Evolutionary conservation across 108 stramenopile genomes (phyloP).

Genomic region (Aureococcus anophagefferens): DNA sequence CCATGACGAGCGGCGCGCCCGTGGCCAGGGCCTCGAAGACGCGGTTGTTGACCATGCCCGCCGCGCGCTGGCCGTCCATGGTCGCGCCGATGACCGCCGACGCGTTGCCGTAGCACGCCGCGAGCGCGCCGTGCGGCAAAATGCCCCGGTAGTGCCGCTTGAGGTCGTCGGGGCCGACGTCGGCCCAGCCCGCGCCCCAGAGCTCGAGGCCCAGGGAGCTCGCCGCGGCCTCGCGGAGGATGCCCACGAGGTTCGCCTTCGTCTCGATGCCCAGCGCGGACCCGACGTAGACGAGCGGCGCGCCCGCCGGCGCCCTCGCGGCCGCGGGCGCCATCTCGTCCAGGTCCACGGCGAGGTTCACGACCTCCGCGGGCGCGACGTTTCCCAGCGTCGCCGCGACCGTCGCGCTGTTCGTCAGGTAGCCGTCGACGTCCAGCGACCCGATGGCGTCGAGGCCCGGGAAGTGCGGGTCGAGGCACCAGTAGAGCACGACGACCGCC

Average conservation of each 20-base stretch:
- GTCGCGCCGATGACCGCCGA: conserved; percentile 30
- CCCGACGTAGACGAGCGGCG: conserved; percentile 26
- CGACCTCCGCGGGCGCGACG: conserved; percentile 14
- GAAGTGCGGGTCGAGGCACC: conserved; percentile 32
- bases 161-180: not conserved
- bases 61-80: conserved; percentile 31
- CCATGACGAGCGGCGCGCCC: conserved; percentile 28
- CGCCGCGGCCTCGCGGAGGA: conserved; percentile 19
- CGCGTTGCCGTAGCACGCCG: conserved; percentile 22
- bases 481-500: conserved; percentile 20
- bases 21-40: conserved; percentile 34
- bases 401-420: conserved; percentile 27
- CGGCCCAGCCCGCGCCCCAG: conserved; percentile 29
- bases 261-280: conserved; percentile 19
- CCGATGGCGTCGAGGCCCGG: conserved; percentile 21
- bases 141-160: conserved; percentile 2
- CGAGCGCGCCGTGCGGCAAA: conserved; percentile 22
- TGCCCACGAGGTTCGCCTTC: conserved; percentile 22
- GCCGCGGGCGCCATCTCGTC: conserved; percentile 12
- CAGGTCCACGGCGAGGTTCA: conserved; percentile 15
- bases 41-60: conserved; percentile 41
- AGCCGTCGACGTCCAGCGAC: conserved; percentile 36
- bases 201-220: conserved; percentile 21
- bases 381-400: conserved; percentile 4
- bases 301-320: not conserved